Evolutionary conservation across 495 filamentous ascomycete species (phyloP).

Genomic region (Xylaria acuta): DNA sequence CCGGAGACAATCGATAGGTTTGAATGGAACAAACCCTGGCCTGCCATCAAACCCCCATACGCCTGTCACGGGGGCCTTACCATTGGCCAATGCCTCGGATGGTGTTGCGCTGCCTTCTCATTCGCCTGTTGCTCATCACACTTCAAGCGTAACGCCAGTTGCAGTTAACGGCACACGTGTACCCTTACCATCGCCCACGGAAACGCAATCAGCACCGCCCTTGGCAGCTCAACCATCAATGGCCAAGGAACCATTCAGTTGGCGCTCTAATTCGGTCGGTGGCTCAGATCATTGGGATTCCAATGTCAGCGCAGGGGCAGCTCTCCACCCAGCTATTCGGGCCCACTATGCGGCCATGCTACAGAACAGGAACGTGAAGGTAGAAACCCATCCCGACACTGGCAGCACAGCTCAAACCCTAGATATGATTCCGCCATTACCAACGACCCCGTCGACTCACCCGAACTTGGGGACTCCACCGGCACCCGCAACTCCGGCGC

Average conservation of each 20-base stretch:
- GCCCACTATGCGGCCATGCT: slow-evolving; percentile 48
- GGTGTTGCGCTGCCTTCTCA: slow-evolving; percentile 8
- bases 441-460: slow-evolving; percentile 5
- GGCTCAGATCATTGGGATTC: slow-evolving; percentile 26
- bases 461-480: neutral
- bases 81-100: slow-evolving; percentile 13
- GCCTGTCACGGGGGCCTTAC: slow-evolving; percentile 28
- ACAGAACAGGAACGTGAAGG: slow-evolving; percentile 39
- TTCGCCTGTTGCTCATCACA: neutral
- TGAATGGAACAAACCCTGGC: slow-evolving; percentile 24
- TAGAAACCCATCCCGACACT: slow-evolving; percentile 22
- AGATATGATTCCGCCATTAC: neutral
- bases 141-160: slow-evolving; percentile 3
- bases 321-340: slow-evolving; percentile 55
- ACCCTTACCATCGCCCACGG: slow-evolving; percentile 13
- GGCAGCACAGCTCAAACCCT: neutral
- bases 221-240: neutral
- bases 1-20: slow-evolving; percentile 32
- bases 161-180: neutral
- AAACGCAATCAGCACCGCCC: slow-evolving; percentile 12
- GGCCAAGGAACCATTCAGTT: slow-evolving; percentile 12
- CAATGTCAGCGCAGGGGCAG: slow-evolving; percentile 33
- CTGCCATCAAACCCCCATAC: slow-evolving; percentile 17
- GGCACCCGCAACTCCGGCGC: neutral
- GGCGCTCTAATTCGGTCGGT: slow-evolving; percentile 24